phyloP scores from a whole-genome alignment of 441 rosid genomes.

The Pelargonium cotyledonis region DNA sequence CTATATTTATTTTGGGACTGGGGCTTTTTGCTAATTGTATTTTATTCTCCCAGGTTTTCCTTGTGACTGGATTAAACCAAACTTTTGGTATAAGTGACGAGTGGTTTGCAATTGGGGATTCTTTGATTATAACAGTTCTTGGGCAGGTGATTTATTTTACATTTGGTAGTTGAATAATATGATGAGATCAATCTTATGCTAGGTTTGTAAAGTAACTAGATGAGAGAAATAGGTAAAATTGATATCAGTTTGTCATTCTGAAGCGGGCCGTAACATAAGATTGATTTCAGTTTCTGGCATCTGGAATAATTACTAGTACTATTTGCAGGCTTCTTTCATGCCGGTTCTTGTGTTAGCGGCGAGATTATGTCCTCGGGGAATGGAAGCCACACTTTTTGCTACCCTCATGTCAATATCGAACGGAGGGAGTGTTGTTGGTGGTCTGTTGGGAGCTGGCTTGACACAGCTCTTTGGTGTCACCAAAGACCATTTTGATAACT shows the following conservation, averaged over 20 bases:
- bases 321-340: slow-evolving; percentile 84
- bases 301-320: slow-evolving; percentile 8
- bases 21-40: not conserved
- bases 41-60: slow-evolving; percentile 50
- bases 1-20: not conserved
- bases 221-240: not conserved
- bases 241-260: not conserved
- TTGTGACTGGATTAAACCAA: slow-evolving; percentile 77
- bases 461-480: slow-evolving; percentile 78
- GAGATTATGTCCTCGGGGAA: slow-evolving; percentile 86
- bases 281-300: no score
- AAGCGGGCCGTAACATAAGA: slow-evolving; percentile 1
- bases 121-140: slow-evolving; percentile 81
- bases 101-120: slow-evolving; percentile 97
- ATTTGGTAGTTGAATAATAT: no score
- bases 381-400: slow-evolving; percentile 97
- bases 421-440: slow-evolving; percentile 88
- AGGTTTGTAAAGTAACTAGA: not conserved
- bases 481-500: slow-evolving; percentile 69
- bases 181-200: not conserved
- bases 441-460: slow-evolving; percentile 87
- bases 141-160: slow-evolving; percentile 53
- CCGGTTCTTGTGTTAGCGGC: slow-evolving; percentile 94
- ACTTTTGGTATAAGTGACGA: slow-evolving; percentile 83
- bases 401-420: slow-evolving; percentile 93